Percentiles rank a stretch among this genome's conserved stretches.
Evolutionary conservation across 148 eudicot species (phyloP).

Genomic region (Polygonum aviculare): DNA sequence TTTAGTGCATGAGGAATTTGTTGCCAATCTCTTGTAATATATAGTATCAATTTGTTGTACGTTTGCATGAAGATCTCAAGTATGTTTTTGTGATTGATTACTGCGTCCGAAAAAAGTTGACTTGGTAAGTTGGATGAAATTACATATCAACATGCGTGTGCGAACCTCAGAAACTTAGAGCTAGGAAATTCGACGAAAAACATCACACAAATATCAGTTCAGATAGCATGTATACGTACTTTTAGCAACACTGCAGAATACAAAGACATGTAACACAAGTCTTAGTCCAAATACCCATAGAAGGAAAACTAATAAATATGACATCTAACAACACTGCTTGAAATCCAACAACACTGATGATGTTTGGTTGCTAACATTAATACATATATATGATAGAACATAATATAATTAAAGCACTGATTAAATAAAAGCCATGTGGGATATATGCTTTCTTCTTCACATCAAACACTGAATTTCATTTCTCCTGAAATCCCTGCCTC

Average conservation of each 20-base stretch:
- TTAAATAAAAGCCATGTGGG: neutral
- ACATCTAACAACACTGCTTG: conserved; percentile 2
- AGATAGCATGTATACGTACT: neutral
- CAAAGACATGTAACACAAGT: neutral
- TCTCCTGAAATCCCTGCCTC: neutral
- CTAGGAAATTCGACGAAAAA: neutral
- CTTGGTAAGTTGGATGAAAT: neutral
- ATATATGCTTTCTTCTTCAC: neutral
- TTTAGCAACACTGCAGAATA: too few species aligned
- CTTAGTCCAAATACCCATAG: neutral
- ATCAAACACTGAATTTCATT: neutral
- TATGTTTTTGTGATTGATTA: too few species aligned
- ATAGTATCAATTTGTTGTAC: too few species aligned
- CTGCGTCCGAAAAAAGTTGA: too few species aligned
- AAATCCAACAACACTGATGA: neutral
- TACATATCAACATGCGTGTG: too few species aligned
- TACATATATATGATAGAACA: neutral
- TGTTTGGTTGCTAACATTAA: neutral
- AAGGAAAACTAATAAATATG: neutral
- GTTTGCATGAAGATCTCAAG: too few species aligned
- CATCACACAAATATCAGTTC: too few species aligned
- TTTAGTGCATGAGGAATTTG: too few species aligned
- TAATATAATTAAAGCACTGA: neutral
- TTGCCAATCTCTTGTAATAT: too few species aligned
- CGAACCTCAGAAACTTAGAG: neutral